Conservation (phyloP, 169 alveolate species). For the Perkinsus marinus region DNA sequence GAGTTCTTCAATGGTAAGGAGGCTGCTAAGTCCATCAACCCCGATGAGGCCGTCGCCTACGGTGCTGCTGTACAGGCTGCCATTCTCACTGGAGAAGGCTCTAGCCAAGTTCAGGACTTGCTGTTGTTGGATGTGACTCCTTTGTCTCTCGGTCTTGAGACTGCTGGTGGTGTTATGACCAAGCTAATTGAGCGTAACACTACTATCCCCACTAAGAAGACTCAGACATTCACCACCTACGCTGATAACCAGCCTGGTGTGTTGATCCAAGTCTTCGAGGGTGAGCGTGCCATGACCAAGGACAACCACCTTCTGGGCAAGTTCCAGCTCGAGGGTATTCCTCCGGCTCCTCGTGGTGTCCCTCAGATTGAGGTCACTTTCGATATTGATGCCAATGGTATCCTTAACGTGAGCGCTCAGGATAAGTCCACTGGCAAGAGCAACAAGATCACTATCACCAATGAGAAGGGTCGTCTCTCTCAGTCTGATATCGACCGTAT, state of each 20-base stretch:
- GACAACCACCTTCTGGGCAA: conserved; percentile 83
- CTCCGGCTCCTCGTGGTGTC: conserved; percentile 88
- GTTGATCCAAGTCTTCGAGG: conserved; percentile 80
- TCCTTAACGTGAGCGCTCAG: conserved; percentile 84
- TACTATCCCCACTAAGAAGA: conserved; percentile 84
- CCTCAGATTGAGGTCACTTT: conserved; percentile 94
- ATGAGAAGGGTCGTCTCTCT: conserved; percentile 87
- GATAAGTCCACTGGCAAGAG: conserved; percentile 87
- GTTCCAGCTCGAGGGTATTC: conserved; percentile 86
- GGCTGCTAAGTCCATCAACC: conserved; percentile 78
- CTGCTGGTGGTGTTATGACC: conserved; percentile 91
- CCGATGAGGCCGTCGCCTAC: conserved; percentile 90
- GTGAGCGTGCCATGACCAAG: conserved; percentile 87
- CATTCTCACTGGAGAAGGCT: conserved; percentile 73
- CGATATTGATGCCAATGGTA: conserved; percentile 93
- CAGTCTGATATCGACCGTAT: conserved; percentile 84
- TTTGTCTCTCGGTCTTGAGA: conserved; percentile 80
- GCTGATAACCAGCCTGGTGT: conserved; percentile 88
- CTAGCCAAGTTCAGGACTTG: conserved; percentile 73
- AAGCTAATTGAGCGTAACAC: conserved; percentile 77
- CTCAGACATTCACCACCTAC: conserved; percentile 82
- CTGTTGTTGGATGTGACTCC: conserved; percentile 82
- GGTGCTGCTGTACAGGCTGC: conserved; percentile 92
- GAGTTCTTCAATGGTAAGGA: conserved; percentile 82
- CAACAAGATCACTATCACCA: conserved; percentile 85